These are phyloP conservation scores for Linnemannia elongata DNA, from an alignment of 192 early-diverging fungal species.

Conservation along the genomic window DNA sequence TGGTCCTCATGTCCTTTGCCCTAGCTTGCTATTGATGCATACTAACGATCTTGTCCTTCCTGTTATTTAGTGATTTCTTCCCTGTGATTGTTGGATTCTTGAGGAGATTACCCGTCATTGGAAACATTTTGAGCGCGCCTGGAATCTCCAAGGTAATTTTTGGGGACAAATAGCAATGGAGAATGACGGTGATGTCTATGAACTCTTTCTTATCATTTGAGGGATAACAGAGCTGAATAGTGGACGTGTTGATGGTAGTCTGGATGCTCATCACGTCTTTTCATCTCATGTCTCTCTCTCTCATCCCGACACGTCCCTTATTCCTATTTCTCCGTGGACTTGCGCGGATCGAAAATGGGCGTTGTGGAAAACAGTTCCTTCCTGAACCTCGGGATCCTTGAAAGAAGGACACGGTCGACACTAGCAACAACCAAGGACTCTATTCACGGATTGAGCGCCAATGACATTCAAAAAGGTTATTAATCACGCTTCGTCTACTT, in stretches of 20 bases:
- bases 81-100: constrained; percentile 92
- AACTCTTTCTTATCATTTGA: neutral
- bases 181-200: neutral
- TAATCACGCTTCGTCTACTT: neutral
- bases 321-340: neutral
- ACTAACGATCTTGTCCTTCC: neutral
- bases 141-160: constrained; percentile 77
- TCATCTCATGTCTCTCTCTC: constrained; percentile 2
- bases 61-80: constrained; percentile 89
- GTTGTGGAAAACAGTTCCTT: constrained; percentile 16
- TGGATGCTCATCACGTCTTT: neutral
- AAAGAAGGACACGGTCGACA: neutral
- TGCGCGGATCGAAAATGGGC: neutral
- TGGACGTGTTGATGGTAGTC: neutral
- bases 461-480: neutral
- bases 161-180: neutral
- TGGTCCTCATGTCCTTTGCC: too few species aligned
- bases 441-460: too few species aligned
- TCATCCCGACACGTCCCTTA: neutral
- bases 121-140: constrained; percentile 87
- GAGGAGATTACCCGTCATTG: constrained; percentile 90
- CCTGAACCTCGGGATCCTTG: constrained; percentile 22
- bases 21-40: neutral
- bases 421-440: neutral
- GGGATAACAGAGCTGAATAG: neutral